phyloP scores from a whole-genome alignment of 371 early-diverging fungal genomes.

The Circinella minor region DNA sequence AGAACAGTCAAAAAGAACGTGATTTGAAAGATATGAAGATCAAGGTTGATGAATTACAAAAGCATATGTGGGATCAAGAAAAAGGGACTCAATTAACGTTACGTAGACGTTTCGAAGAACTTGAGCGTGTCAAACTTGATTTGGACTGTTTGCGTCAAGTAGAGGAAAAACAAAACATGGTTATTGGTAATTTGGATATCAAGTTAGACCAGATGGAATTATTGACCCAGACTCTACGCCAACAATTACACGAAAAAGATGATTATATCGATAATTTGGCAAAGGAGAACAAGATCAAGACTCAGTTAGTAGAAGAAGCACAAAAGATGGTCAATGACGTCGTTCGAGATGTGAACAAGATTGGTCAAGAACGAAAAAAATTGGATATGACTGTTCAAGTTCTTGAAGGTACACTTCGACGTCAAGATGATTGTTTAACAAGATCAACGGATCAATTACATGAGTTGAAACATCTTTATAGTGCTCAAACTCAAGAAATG shows the following conservation, averaged over 20 bases:
- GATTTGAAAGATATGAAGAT: neutral
- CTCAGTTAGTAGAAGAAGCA: constrained; percentile 22
- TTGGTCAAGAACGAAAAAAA: constrained; percentile 37
- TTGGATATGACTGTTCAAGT: constrained; percentile 32
- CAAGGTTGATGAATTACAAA: constrained; percentile 14
- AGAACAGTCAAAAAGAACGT: neutral
- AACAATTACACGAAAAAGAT: constrained; percentile 33
- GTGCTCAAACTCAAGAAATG: constrained; percentile 32
- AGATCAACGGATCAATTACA: constrained; percentile 29
- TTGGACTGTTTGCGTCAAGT: constrained; percentile 29
- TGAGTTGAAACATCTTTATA: constrained; percentile 26
- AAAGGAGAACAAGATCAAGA: constrained; percentile 30
- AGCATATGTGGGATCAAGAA: constrained; percentile 35
- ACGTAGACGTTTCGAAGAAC: constrained; percentile 30
- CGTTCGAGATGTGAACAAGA: constrained; percentile 34
- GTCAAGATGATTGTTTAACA: constrained; percentile 37
- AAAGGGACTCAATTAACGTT: constrained; percentile 28
- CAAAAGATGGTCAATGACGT: constrained; percentile 30
- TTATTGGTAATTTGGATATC: constrained; percentile 35
- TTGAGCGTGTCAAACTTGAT: constrained; percentile 37
- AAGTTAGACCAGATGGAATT: constrained; percentile 41
- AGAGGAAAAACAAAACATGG: constrained; percentile 42
- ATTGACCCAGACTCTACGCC: constrained; percentile 22
- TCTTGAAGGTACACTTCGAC: constrained; percentile 34
- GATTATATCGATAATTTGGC: constrained; percentile 25